Evolutionary conservation across 176 grass and related monocot genomes (phyloP), one percentile per base, ranked within the genome.

Genomic region (Elymus sibiricus): DNA sequence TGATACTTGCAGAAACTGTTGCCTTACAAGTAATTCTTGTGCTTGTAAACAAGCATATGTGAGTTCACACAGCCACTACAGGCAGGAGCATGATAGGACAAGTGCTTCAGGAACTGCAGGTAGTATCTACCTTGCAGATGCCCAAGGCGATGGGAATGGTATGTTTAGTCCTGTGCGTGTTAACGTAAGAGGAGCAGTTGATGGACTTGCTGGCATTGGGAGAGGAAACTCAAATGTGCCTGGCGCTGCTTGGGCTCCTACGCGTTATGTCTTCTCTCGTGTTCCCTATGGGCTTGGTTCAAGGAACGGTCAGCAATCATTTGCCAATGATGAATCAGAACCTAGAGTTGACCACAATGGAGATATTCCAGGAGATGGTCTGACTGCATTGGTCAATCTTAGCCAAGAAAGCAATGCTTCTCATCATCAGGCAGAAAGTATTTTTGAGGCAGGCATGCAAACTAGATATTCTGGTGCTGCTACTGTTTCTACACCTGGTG

Each of bases 1-100:
- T 91, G 97, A 94, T 84, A 96, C 97, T 51, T 99, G 97, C 87
- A 91, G 89, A 88, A 99, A 84, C 74, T 99, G 97, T 82, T 99
- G 97, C 71, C 94, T 99, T 87, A 88, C 88, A 49, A 94, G 89
- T 84, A 99, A 82, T 86, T 88, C 86, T 32, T 99, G 97, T 84
- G 90, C 94, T 65, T 99, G 97, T 88, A 99, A 93, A 77, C 97
- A 99, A 93, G 89, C 88, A 84, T 95, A 96, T 79, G 82, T 88
- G 21, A 88, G 84, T 79, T 79, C 94, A 3, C 92, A 98, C 86
- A 87, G 83, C 55, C 91, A 92, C 74, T 96, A 96, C 73, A 88
- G 97, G 79, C 92, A 96, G 86, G 94, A 99, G 53, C 88, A 99
- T 90, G 91, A 98, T 77, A 77, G 87, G 70, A 95, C 78, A 37